These are phyloP conservation scores for Penicillium sp. DNA, from an alignment of 2,329 filamentous ascomycete species.

Conservation along the genomic window DNA sequence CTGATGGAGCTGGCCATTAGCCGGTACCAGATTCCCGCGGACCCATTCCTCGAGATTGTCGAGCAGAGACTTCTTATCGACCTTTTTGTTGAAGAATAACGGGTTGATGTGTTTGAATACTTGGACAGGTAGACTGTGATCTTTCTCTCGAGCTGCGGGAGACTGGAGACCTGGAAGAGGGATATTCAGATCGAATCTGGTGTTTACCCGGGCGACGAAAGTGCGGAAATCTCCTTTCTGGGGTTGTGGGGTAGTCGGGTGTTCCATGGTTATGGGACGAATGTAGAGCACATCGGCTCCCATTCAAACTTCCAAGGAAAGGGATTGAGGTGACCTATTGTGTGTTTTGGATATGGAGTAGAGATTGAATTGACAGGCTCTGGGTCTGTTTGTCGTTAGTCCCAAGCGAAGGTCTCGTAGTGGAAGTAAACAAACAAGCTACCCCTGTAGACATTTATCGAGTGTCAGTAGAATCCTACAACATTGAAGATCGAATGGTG, in stretches of 20 bases:
- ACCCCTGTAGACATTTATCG: neutral
- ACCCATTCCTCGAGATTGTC: constrained; percentile 35
- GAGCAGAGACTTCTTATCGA: constrained; percentile 26
- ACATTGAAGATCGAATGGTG: neutral
- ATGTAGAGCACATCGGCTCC: neutral
- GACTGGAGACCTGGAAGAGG: constrained; percentile 26
- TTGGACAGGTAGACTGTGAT: constrained; percentile 22
- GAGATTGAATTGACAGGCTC: neutral
- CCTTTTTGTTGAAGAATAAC: constrained; percentile 31
- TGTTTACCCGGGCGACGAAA: constrained; percentile 36
- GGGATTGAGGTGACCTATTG: too few relatives aligned
- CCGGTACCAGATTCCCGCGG: neutral
- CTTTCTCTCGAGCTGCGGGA: constrained; percentile 13
- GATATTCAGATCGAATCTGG: constrained; percentile 36
- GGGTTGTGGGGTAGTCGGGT: constrained; percentile 24
- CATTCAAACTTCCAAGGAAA: neutral
- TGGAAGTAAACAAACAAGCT: neutral
- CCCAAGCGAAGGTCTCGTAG: neutral
- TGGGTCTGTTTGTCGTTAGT: neutral
- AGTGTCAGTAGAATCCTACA: neutral
- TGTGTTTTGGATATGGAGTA: too few relatives aligned
- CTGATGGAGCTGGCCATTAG: neutral
- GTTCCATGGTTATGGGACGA: neutral
- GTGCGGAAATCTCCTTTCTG: constrained; percentile 25
- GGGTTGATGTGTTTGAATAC: constrained; percentile 30